Conservation (phyloP, 805 yeast species). For the Ogataea glucozyma region DNA sequence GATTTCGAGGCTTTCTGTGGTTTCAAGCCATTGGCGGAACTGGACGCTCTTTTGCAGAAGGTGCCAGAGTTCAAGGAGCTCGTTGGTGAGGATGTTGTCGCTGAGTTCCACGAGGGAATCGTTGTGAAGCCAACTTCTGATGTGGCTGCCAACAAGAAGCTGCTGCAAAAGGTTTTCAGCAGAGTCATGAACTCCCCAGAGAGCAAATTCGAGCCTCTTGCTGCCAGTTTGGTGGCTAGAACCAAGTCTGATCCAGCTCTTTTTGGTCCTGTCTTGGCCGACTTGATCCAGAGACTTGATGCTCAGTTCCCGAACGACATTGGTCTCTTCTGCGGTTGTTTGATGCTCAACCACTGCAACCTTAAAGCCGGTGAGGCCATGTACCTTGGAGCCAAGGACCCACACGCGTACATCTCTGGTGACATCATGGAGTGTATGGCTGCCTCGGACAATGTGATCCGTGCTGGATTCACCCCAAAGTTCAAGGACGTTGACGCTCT, state of each 20-base stretch:
- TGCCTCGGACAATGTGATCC: constrained; percentile 95
- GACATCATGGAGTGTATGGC: constrained; percentile 99
- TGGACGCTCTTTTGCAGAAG: constrained; percentile 63
- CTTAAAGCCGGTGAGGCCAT: constrained; percentile 91
- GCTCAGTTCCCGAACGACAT: constrained; percentile 90
- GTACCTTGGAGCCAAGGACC: constrained; percentile 94
- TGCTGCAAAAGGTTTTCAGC: constrained; percentile 74
- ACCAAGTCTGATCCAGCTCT: constrained; percentile 59
- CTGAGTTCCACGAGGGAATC: constrained; percentile 53
- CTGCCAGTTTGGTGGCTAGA: constrained; percentile 65
- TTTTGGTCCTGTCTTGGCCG: constrained; percentile 63
- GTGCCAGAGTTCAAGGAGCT: constrained; percentile 77
- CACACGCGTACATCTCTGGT: constrained; percentile 96
- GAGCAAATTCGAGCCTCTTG: constrained; percentile 51
- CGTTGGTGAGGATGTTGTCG: constrained; percentile 63
- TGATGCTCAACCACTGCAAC: constrained; percentile 84
- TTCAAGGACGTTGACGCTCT: constrained; percentile 92
- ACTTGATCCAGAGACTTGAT: constrained; percentile 73
- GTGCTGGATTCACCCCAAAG: constrained; percentile 99
- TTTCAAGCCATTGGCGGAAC: constrained; percentile 83
- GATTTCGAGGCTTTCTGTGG: constrained; percentile 98
- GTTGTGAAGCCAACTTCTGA: constrained; percentile 42
- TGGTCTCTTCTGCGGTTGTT: constrained; percentile 94
- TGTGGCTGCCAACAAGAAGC: constrained; percentile 58
- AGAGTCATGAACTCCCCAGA: constrained; percentile 84